A percentile compares a stretch with the other conserved stretches of the same genome.
Evolutionary conservation across 768 basidiomycete species (phyloP).

Genomic region (Lyophyllum decastes): DNA sequence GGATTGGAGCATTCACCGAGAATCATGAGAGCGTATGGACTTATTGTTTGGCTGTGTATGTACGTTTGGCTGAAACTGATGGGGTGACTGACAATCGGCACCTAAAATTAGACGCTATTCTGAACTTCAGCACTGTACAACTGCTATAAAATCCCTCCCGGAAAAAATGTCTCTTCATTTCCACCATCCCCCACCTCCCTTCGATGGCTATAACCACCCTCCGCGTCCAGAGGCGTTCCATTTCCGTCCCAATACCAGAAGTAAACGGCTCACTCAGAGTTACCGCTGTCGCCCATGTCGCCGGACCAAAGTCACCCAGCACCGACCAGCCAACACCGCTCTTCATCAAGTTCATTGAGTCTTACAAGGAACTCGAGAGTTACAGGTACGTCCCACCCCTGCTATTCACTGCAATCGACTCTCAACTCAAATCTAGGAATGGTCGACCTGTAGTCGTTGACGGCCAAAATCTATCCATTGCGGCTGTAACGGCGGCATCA

Average conservation of each 20-base stretch:
- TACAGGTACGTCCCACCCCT: conserved; percentile 51
- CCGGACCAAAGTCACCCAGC: conserved; percentile 19
- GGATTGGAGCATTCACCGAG: not conserved
- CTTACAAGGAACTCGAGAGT: conserved; percentile 59
- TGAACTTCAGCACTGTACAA: not conserved
- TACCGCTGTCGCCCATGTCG: conserved; percentile 17
- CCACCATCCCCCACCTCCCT: conserved; percentile 20
- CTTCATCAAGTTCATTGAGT: conserved; percentile 57
- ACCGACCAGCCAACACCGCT: conserved; percentile 33
- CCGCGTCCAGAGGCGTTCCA: conserved; percentile 24
- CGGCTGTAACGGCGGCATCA: conserved; percentile 76
- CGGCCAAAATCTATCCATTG: conserved; percentile 71
- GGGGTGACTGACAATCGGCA: not conserved
- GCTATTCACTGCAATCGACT: not conserved
- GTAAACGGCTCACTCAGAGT: conserved; percentile 21
- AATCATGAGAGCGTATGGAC: not conserved
- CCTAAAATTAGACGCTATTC: not conserved
- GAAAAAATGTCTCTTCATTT: conserved; percentile 6
- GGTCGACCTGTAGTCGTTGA: conserved; percentile 67
- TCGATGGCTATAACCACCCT: conserved; percentile 23
- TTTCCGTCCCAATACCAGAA: conserved; percentile 25
- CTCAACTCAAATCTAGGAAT: conserved; percentile 37
- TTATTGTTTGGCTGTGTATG: not conserved
- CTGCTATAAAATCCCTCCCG: conserved; percentile 12
- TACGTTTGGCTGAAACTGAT: conserved; percentile 9